phyloP scores from a whole-genome alignment of 352 stramenopile species.

The Pythium sukuiense region DNA sequence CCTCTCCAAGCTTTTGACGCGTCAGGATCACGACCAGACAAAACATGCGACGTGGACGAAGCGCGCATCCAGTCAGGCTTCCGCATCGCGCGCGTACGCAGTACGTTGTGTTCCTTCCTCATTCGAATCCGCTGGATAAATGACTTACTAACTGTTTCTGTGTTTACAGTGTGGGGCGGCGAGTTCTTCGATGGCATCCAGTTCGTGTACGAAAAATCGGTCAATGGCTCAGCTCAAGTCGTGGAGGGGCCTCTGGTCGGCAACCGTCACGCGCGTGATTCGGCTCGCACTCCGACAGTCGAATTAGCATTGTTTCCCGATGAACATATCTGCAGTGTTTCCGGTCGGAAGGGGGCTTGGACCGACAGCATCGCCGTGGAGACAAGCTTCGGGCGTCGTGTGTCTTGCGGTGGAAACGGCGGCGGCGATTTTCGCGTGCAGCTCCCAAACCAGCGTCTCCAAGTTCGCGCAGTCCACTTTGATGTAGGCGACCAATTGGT shows the following conservation, averaged over 20 bases:
- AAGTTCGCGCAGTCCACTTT: constrained; percentile 65
- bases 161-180: constrained; percentile 61
- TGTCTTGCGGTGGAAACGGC: constrained; percentile 59
- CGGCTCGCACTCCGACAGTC: constrained; percentile 33
- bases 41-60: constrained; percentile 33
- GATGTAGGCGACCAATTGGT: constrained; percentile 70
- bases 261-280: constrained; percentile 39
- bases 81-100: constrained; percentile 45
- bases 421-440: constrained; percentile 53
- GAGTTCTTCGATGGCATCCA: constrained; percentile 70
- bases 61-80: constrained; percentile 47
- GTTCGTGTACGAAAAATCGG: constrained; percentile 39
- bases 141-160: background rate
- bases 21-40: constrained; percentile 28
- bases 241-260: constrained; percentile 44
- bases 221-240: background rate
- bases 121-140: background rate
- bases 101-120: constrained; percentile 36
- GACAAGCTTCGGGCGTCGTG: constrained; percentile 65
- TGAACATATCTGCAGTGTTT: constrained; percentile 50
- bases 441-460: constrained; percentile 26
- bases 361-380: constrained; percentile 58
- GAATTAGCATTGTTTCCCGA: constrained; percentile 42
- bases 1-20: constrained; percentile 44
- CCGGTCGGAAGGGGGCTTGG: constrained; percentile 74